Percentiles rank a stretch among this genome's conserved stretches.
These are phyloP conservation scores for Fragaria vesca DNA, from an alignment of 306 rosid genomes.

Conservation along the genomic window DNA sequence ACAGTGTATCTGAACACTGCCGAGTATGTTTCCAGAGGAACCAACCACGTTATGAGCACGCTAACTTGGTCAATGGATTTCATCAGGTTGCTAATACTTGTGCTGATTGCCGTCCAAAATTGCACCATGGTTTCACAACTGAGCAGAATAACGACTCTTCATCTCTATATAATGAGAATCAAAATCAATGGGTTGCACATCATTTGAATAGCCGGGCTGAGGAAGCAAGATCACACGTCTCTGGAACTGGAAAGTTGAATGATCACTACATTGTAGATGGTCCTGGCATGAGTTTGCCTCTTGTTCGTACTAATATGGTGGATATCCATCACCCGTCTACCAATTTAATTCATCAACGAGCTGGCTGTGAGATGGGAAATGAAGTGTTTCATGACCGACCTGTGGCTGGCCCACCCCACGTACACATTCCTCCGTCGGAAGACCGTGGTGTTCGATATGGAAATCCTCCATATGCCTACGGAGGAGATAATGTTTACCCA, in stretches of 20 bases:
- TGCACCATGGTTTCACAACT: conserved; percentile 58
- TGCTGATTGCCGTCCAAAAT: conserved; percentile 63
- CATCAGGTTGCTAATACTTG: conserved; percentile 49
- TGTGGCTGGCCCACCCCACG: conserved; percentile 49
- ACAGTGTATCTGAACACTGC: conserved; percentile 68
- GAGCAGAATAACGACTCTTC: conserved; percentile 58
- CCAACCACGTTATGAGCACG: conserved; percentile 62
- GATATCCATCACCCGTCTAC: conserved; percentile 52
- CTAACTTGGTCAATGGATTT: conserved; percentile 55
- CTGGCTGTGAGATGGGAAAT: conserved; percentile 62
- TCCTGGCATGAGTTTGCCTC: conserved; percentile 53
- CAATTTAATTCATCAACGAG: conserved; percentile 52
- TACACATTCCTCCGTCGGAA: conserved; percentile 56
- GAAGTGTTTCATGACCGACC: conserved; percentile 66
- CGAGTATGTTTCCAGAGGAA: conserved; percentile 67
- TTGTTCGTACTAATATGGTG: conserved; percentile 45
- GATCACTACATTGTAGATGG: conserved; percentile 69
- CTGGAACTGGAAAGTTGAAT: conserved; percentile 56
- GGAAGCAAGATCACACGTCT: conserved; percentile 51
- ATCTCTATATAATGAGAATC: conserved; percentile 53
- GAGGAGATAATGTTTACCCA: conserved; percentile 60
- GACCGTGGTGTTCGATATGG: conserved; percentile 62
- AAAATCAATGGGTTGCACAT: conserved; percentile 60
- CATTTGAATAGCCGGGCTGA: conserved; percentile 54
- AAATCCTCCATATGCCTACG: conserved; percentile 53